Evolutionary conservation across 2,329 filamentous ascomycete species (phyloP), one percentile per base, ranked within the genome.

Genomic region (Phoma sp.): DNA sequence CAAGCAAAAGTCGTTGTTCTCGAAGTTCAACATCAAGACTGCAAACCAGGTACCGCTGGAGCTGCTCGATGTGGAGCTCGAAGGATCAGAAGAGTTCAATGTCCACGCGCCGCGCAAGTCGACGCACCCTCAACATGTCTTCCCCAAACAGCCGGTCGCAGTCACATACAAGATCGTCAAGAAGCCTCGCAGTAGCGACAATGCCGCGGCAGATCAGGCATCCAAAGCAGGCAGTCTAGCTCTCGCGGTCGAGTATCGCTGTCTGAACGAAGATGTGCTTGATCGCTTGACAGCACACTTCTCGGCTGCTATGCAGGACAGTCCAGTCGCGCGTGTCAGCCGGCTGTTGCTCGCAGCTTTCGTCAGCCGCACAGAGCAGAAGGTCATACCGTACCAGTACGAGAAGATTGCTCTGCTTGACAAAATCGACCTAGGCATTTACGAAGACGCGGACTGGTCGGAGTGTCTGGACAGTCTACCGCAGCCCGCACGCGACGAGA

Each of bases 1-100:
- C 79, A 96, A 96, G 70, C 86, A 91, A 59, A 79, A 86, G 7
- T 82, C 86, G 0, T 81, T 98, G 0, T 95, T 95, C 68, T 97
- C 93, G 0, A 88, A 89, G 8, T 99, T 99, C 72, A 96, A 90
- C 11, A 88, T 99, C 47, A 92, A 91, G 10, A 92, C 93, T 0
- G 89, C 91, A 1, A 90, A 83, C 51, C 73, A 84, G 23, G 87
- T 88, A 27, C 95, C 95, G 0, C 74, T 98, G 8, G 84, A 89
- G 4, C 78, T 99, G 6, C 81, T 89, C 40, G 83, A 83, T 48
- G 90, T 90, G 60, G 82, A 86, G 47, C 82, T 99, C 0, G 75
- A 88, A 10, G 84, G 83, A 4, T 93, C 90, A 0, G 85, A 89
- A 1, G 76, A 87, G 0, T 93, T 90, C 57, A 81, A 85, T 11